Percentiles rank a stretch among this genome's conserved stretches.
Evolutionary conservation across 768 basidiomycete species (phyloP).

Genomic region (Panus rudis): DNA sequence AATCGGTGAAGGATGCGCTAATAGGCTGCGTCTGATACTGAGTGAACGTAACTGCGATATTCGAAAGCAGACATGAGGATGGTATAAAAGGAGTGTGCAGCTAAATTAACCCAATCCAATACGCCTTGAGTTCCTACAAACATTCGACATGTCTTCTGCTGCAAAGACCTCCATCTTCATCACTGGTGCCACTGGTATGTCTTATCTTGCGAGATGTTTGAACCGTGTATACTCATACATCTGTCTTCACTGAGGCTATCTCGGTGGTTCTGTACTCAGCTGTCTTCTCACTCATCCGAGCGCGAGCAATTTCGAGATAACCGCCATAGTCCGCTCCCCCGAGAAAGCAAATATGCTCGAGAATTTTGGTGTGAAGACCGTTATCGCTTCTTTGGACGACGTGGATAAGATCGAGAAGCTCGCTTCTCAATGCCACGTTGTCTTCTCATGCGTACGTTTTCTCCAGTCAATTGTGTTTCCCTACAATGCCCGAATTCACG

Average conservation of each 20-base stretch:
- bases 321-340: conserved; percentile 37
- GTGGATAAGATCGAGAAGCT: conserved; percentile 29
- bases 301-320: conserved; percentile 35
- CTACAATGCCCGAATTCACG: not conserved
- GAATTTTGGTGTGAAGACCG: conserved; percentile 14
- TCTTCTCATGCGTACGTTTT: conserved; percentile 15
- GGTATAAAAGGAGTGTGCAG: too few species aligned
- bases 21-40: too few species aligned
- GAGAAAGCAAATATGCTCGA: conserved; percentile 27
- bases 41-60: too few species aligned
- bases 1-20: too few species aligned
- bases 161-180: too few species aligned
- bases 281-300: conserved; percentile 41
- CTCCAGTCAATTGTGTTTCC: not conserved
- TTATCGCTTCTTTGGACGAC: conserved; percentile 24
- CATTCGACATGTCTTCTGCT: too few species aligned
- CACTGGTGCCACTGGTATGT: too few species aligned
- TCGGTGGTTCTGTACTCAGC: conserved; percentile 46
- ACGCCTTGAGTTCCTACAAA: too few species aligned
- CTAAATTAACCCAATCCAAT: too few species aligned
- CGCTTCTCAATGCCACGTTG: conserved; percentile 39
- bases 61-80: too few species aligned
- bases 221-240: too few species aligned
- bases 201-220: too few species aligned
- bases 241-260: conserved; percentile 42